Evolutionary conservation across 2,329 filamentous ascomycete genomes (phyloP).

Genomic region (Sphaerulina vaccinii): DNA sequence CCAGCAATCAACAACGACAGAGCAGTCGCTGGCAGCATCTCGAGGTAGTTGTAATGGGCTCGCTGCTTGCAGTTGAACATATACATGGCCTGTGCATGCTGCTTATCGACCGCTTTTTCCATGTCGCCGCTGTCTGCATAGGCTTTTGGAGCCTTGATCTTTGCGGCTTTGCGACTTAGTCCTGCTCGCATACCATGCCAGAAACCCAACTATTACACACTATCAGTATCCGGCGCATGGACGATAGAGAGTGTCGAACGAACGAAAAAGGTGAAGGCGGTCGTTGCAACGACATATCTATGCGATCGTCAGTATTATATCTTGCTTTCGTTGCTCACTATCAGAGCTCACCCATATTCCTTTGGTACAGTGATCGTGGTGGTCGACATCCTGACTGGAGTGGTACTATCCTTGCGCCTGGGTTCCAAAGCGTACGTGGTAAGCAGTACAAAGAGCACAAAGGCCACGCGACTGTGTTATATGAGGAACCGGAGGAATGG

Average conservation of each 20-base stretch:
- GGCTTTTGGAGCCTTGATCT: constrained; percentile 57
- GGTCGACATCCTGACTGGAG: constrained; percentile 23
- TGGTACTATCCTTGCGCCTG: not conserved
- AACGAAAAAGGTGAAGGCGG: constrained; percentile 54
- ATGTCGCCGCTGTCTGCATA: constrained; percentile 59
- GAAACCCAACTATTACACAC: constrained; percentile 42
- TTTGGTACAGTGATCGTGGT: constrained; percentile 46
- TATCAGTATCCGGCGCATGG: not conserved
- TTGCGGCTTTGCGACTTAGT: constrained; percentile 51
- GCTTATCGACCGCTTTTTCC: constrained; percentile 40
- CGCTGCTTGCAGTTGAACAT: constrained; percentile 55
- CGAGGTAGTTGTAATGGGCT: constrained; percentile 56
- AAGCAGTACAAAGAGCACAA: not conserved
- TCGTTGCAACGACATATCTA: constrained; percentile 57
- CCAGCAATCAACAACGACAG: constrained; percentile 55
- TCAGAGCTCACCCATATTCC: constrained; percentile 48
- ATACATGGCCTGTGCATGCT: constrained; percentile 45
- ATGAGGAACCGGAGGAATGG: not conserved
- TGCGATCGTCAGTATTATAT: constrained; percentile 9
- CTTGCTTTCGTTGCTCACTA: not conserved
- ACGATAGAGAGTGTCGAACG: not conserved
- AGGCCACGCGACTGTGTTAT: not conserved
- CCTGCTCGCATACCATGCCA: constrained; percentile 52
- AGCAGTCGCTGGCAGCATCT: constrained; percentile 56
- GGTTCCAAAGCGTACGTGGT: not conserved